A percentile compares a stretch with the other conserved stretches of the same genome.
Evolutionary conservation across 805 yeast genomes (phyloP).

Genomic region (Metschnikowia cerradonensis): DNA sequence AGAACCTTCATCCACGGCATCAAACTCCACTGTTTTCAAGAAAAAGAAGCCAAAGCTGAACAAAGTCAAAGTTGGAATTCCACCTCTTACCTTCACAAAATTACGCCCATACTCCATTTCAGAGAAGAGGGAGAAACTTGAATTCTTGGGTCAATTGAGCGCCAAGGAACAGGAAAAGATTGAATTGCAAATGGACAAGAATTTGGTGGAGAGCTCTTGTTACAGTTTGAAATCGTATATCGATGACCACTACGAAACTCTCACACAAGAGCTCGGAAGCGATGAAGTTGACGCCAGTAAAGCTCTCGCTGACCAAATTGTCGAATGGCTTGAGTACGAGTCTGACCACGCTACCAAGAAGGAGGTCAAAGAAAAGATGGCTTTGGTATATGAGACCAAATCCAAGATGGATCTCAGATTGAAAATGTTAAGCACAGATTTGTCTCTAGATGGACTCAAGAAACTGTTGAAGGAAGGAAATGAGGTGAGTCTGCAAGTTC

Average conservation of each 20-base stretch:
- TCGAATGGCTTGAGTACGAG: slow-evolving; percentile 80
- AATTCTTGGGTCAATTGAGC: slow-evolving; percentile 51
- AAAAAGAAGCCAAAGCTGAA: slow-evolving; percentile 18
- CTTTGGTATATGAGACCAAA: slow-evolving; percentile 19
- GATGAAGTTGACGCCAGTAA: slow-evolving; percentile 29
- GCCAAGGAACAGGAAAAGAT: slow-evolving; percentile 52
- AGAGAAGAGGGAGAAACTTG: slow-evolving; percentile 42
- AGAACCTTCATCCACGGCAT: neutral
- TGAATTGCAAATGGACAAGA: slow-evolving; percentile 54
- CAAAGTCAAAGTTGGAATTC: slow-evolving; percentile 27
- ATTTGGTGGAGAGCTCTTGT: slow-evolving; percentile 67
- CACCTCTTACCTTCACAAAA: slow-evolving; percentile 46
- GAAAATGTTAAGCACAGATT: slow-evolving; percentile 42
- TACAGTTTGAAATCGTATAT: slow-evolving; percentile 63
- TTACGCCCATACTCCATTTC: slow-evolving; percentile 31
- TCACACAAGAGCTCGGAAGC: slow-evolving; percentile 37
- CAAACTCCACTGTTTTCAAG: slow-evolving; percentile 16
- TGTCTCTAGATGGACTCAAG: slow-evolving; percentile 44
- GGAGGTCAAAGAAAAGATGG: slow-evolving; percentile 24
- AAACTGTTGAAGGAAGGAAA: slow-evolving; percentile 42
- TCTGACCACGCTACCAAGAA: slow-evolving; percentile 46
- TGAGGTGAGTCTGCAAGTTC: slow-evolving; percentile 38
- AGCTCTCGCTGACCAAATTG: slow-evolving; percentile 39
- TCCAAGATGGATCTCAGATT: slow-evolving; percentile 30
- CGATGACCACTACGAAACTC: slow-evolving; percentile 46